These are phyloP conservation scores for Forsythia viridissima DNA, from an alignment of 257 asterid genomes.

Conservation along the genomic window DNA sequence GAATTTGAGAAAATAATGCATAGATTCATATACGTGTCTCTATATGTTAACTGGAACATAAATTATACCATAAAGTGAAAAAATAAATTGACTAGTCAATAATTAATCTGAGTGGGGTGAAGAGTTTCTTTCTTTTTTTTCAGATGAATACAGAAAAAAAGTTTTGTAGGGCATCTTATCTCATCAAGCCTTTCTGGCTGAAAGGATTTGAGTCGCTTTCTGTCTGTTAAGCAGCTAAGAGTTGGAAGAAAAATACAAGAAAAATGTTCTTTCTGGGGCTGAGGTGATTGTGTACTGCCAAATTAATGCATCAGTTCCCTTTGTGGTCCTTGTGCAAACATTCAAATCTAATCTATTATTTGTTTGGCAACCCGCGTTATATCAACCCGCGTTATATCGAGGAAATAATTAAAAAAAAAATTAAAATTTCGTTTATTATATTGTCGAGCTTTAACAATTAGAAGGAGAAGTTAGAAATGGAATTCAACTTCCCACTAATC, in stretches of 20 bases:
- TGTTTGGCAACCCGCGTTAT: neutral
- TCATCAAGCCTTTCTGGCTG: slow-evolving; percentile 13
- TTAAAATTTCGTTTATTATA: neutral
- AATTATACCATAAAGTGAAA: neutral
- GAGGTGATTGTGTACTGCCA: neutral
- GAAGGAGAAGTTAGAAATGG: too few relatives aligned
- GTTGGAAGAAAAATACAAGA: slow-evolving; percentile 19
- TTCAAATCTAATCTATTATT: neutral
- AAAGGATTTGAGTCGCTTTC: slow-evolving; percentile 5
- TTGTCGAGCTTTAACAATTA: neutral
- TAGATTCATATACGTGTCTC: neutral
- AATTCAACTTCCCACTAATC: too few relatives aligned
- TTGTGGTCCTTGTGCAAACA: neutral
- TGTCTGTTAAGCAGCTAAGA: slow-evolving; percentile 9
- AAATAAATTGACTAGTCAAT: neutral
- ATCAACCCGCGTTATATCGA: too few relatives aligned
- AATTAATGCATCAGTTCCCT: neutral
- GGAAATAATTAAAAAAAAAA: too few relatives aligned
- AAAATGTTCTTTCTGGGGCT: slow-evolving; percentile 21
- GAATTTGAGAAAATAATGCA: slow-evolving; percentile 20
- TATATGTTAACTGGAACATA: slow-evolving; percentile 24
- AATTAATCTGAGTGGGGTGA: neutral
- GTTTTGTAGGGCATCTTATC: slow-evolving; percentile 30
- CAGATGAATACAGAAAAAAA: neutral
- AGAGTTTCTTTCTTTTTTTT: neutral